phyloP scores from a whole-genome alignment of 768 basidiomycete species.

The Amanita rimosa region DNA sequence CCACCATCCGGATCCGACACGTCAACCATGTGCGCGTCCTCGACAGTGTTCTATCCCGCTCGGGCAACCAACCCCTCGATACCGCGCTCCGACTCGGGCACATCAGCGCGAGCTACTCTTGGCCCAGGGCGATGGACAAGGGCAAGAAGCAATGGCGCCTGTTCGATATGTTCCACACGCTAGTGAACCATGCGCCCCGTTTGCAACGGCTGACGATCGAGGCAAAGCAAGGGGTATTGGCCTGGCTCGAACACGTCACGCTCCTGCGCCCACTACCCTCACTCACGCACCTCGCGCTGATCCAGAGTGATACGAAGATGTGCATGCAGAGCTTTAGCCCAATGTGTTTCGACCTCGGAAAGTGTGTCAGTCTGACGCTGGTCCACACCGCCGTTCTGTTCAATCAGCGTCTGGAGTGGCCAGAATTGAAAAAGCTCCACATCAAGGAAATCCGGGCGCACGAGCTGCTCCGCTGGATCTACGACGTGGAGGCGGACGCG shows the following conservation, averaged over 20 bases:
- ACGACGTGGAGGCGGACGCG: neutral
- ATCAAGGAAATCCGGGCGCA: neutral
- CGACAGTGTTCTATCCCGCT: neutral
- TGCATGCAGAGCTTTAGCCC: neutral
- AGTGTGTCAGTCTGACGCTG: neutral
- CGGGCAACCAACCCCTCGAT: neutral
- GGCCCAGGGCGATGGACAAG: neutral
- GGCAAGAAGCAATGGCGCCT: neutral
- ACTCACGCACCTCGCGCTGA: slow-evolving; percentile 1
- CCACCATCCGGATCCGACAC: slow-evolving; percentile 4
- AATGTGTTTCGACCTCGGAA: slow-evolving; percentile 1
- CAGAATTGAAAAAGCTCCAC: neutral
- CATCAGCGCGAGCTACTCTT: neutral
- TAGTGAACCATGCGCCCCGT: neutral
- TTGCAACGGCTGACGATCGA: neutral
- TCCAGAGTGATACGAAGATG: neutral
- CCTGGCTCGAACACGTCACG: neutral
- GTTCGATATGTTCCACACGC: neutral
- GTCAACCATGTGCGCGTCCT: neutral
- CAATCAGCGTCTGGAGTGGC: neutral
- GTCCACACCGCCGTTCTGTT: neutral
- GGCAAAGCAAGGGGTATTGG: neutral
- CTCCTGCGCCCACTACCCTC: neutral
- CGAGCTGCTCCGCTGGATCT: slow-evolving; percentile 2
- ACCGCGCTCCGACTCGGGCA: slow-evolving; percentile 2